Evolutionary conservation across 768 basidiomycete genomes (phyloP), one percentile per base, ranked within the genome.

Genomic region (Royoungia palumana): DNA sequence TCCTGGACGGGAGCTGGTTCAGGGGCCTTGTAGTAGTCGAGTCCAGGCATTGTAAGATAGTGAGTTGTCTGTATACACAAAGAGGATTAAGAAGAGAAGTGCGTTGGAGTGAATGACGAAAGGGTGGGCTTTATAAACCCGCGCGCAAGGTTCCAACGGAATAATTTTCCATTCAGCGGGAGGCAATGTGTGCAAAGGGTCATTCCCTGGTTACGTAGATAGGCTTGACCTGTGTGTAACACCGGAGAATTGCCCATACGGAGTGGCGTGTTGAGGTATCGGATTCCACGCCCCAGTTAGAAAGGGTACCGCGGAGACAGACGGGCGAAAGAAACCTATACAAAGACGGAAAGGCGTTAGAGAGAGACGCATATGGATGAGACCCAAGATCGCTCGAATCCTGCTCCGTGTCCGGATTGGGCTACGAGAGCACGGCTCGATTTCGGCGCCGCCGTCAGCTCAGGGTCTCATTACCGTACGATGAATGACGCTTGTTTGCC

Each of bases 31-130:
- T 64, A 63, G 25, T 60, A 70, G 52, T 68, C 68, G 39, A 70
- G 66, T 11, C 66, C 66, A 51, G 68, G 68, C 68, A 69, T 69
- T 39, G 47, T 51, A 50, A 42, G 13, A 51, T 49, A 48, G 39
- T 24, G 14, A 27, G 19, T 34, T 44, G 58, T 44, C 16, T 28
- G 48, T 63, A 55, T 63, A 50, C 53, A 67, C 62, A 64, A 43
- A 28, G 39, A 5, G 47, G 55, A 60, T 56, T 56, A 55, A 48
- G 46, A 46, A 20, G 22, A 41, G 45, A 46, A 41, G 38, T 27
- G 48, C 6, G 47, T 7, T 24, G 46, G 30, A 3, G 12, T 32
- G 14, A 12, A 13, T 6, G 25, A 10, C 17, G 10, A 35, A 41
- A 1, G 8, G n/a, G 6, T 30, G 46, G 17, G 30, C 37, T 53